Evolutionary conservation across 2,329 filamentous ascomycete species (phyloP), one percentile per base, ranked within the genome.

Genomic region (Dissoconium aciculare): DNA sequence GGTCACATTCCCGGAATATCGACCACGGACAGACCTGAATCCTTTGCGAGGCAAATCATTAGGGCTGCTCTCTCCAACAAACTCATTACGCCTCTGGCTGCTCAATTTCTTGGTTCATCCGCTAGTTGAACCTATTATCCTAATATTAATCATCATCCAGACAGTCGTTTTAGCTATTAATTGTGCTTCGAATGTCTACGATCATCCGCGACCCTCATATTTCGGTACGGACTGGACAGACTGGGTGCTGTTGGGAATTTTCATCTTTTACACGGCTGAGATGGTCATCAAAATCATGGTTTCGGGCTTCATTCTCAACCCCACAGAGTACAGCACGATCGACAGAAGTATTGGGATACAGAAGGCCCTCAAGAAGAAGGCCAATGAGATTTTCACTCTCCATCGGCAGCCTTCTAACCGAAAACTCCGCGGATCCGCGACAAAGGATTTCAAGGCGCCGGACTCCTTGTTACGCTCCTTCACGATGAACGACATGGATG

Each of bases 271-370:
- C 52, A 93, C 85, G 0, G 48, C 91, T 13, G 91, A 98, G 55
- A 67, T 91, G 19, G 61, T 78, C 33, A 74, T 81, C 37, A 78
- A 85, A 33, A 76, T 85, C 25, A 77, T 98, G 37, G 91, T 98
- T 1, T 98, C 89, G 1, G 91, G 89, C 0, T 79, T 98, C 45
- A 66, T 98, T 17, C 63, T 92, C 42, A 98, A 98, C 50, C 80
- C 89, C 2, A 63, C 73, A 5, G 85, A 94, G 51, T 94, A 94
- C 55, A 93, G 82, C 55, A 91, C 84, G 4, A 79, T 91, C 38
- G 80, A 91, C 53, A 71, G 81, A 31, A 71, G 77, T 41, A 65
- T 76, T 17, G 81, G 84, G 8, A 57, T 93, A 5, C 73, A 71
- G 31, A 74, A 76, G 40, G 80, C 78, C 8, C 62, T 94, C 12